Evolutionary conservation across 2,329 filamentous ascomycete genomes (phyloP), one percentile per base, ranked within the genome.

Genomic region (Xylaria sp.): DNA sequence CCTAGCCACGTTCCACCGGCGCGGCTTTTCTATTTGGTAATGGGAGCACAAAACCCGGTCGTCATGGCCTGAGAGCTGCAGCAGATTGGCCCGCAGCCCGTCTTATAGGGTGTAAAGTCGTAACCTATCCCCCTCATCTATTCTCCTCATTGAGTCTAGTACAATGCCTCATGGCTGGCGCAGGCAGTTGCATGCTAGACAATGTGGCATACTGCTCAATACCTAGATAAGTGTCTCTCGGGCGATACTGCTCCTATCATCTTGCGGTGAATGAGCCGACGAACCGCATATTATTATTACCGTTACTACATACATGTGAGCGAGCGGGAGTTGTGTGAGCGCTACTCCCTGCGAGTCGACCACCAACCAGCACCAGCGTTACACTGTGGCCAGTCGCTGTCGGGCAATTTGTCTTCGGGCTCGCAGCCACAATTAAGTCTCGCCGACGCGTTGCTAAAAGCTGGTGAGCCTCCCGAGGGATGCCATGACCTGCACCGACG

Each of bases 21-120:
- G 64, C 62, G 71, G 76, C 75, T 79, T 83, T 84, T 83, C 80
- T 77, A 83, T 85, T 83, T 84, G 80, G 82, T 85, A 85, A 85
- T 85, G 76, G 76, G 70, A 78, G 77, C 74, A 51, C 57, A 68
- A 10, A 55, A 66, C 66, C 62, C 48, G 13, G 62, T 64, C 51
- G 69, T 66, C 33, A 65, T 64, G 62, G 68, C 61, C 64, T 67
- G 68, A 71, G 75, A 71, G 67, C 59, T 70, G 61, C 62, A 60
- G 52, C 36, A 56, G 63, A 66, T 62, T 75, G 72, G 73, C 74
- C 66, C 41, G 63, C 69, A 59, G 58, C 69, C 65, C 41, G 66
- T 36, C 68, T 66, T 65, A 60, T 39, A 67, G 49, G 64, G 64
- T 64, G 62, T 51, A 39, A 31, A 12, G 46, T 23, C 8, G 46